Evolutionary conservation across 495 filamentous ascomycete species (phyloP), one percentile per base, ranked within the genome.

Genomic region (Penicillium bovifimosum): DNA sequence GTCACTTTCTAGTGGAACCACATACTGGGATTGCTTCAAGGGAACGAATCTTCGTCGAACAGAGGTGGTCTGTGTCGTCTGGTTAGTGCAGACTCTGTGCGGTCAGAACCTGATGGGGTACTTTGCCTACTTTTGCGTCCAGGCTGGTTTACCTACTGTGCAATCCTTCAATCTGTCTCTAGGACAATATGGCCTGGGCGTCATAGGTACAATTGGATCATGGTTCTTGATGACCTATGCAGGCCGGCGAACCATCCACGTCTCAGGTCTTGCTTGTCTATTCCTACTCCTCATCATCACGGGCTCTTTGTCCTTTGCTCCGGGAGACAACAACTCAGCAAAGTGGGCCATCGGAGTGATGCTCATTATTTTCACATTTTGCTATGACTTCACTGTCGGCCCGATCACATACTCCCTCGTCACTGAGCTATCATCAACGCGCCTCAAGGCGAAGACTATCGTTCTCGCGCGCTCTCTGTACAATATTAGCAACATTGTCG

Each of bases 361-460:
- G 62, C 73, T 88, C 60, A 60, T 87, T 20, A 62, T 82, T 49
- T 88, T 80, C 71, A 80, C 83, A 1, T 68, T 86, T 58, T 71
- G 77, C 38, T 90, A 90, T 64, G 82, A 87, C 56, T 64, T 79
- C 43, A 83, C 82, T 5, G 80, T 90, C 17, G 86, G 86, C 0
- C 86, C 85, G 1, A 80, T 90, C 7, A 85, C 81, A 50, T 89
- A 87, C 63, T 85, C 81, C 5, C 74, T 90, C 13, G 84, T 88
- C 16, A 75, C 81, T 9, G 86, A 88, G 50, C 68, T 87, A 6
- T 81, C 84, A 1, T 83, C 84, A 0, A 76, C 81, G 8, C 72
- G 85, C 3, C 73, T 88, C 5, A 83, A 83, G 42, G 79, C 81
- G 43, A 87, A 88, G 71, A 86, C 85, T 6, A 80, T 83, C 31